Conservation (phyloP, 225 moss, liverwort and hornwort species). For the Polytrichum commune region DNA sequence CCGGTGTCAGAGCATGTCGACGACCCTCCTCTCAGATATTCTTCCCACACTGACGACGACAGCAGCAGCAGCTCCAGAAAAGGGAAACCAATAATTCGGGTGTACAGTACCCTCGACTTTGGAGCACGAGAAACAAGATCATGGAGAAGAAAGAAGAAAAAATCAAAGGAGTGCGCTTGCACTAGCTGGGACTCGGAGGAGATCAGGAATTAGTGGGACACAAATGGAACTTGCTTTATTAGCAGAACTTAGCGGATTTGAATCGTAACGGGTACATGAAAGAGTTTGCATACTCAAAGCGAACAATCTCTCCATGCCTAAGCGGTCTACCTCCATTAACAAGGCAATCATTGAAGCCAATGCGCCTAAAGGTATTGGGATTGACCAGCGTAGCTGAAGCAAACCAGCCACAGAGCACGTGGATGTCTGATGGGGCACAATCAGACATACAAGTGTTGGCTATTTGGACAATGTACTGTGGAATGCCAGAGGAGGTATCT, state of each 20-base stretch:
- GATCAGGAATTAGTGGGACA: too few relatives aligned
- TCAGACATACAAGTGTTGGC: conserved; percentile 65
- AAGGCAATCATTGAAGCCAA: conserved; percentile 50
- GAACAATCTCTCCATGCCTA: conserved; percentile 47
- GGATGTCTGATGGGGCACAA: conserved; percentile 57
- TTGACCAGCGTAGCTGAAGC: conserved; percentile 52
- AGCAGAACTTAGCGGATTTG: conserved; percentile 54
- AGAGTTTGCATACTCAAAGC: conserved; percentile 57
- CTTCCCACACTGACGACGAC: not conserved
- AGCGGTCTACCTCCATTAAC: conserved; percentile 53
- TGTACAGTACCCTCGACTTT: not conserved
- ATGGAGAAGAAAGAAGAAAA: not conserved
- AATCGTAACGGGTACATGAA: conserved; percentile 53
- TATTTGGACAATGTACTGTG: conserved; percentile 57
- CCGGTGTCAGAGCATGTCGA: conserved; percentile 7
- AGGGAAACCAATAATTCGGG: not conserved
- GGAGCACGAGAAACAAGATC: not conserved
- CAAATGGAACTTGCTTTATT: conserved; percentile 11
- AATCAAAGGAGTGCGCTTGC: too few relatives aligned
- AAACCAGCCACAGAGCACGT: conserved; percentile 64
- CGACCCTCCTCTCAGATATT: not conserved
- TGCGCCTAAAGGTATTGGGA: conserved; percentile 52
- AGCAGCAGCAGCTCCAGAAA: not conserved
- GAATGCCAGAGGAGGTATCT: conserved; percentile 59
- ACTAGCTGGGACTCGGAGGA: too few relatives aligned